Base-by-base conservation (phyloP, 805 yeast genomes). In the Metschnikowia bowlesiae region DNA sequence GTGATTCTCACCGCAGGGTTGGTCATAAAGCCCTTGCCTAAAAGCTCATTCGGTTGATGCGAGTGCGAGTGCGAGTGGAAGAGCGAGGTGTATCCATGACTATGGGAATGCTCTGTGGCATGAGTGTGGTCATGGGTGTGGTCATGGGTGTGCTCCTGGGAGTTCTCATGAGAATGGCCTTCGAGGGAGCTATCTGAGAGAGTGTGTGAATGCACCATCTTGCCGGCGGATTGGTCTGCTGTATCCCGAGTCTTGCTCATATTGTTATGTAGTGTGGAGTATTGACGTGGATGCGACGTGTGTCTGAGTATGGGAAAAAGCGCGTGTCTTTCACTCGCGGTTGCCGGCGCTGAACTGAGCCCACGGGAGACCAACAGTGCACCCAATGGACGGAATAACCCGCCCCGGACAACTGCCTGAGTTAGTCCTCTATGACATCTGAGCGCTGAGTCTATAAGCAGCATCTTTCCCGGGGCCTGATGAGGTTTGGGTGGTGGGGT, bases 1-100 rank as follows among this genome's bases (percentile, higher is more conserved):
- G 99, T 92, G 58, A 92, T 90, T 58, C 94, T 78, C 14, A 89
- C 96, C 10, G 96, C 97, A 2, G 96, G 96, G 62, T 89, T 88
- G 26, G 68, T 56, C 16, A 61, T 53, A 33, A 70, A 64, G 3
- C 70, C 65, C 30, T 54, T 50, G 10, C 63, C 44, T 41, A 57
- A 52, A 28, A 79, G 64, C 50, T 77, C 76, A 50, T 75, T 65
- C n/a, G 79, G 74, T 50, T 67, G 71, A 49, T 71, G 76, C 3
- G 60, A 46, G 35, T 58, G 62, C 16, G 60, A 53, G 41, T 75
- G 75, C 42, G 69, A 66, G 43, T 50, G 53, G 14, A 55, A 53
- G 6, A 50, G 48, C 26, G 79, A 58, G 7, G 53, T 36, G 45
- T 42, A 42, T 30, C 37, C 45, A 9, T 62, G 61, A n/a, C 58